Conservation (phyloP, 768 basidiomycete genomes). For the Termitomyces sp. region DNA sequence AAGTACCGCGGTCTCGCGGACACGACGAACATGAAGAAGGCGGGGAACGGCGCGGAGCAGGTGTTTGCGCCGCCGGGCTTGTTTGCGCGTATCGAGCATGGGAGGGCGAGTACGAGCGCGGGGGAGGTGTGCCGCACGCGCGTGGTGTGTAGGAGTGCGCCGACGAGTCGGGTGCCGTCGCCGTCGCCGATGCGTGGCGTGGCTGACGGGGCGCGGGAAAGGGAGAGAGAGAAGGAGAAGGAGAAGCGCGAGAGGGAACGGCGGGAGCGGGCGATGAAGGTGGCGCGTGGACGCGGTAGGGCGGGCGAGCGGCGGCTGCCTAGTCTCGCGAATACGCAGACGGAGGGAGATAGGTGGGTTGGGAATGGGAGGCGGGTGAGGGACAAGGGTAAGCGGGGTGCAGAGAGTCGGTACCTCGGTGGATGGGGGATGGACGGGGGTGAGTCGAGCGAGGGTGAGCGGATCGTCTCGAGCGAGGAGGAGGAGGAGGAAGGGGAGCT, state of each 20-base stretch:
- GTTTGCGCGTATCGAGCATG: constrained; percentile 29
- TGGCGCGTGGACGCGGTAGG: too few relatives aligned
- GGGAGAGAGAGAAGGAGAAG: too few relatives aligned
- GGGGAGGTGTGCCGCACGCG: constrained; percentile 43
- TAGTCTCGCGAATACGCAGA: constrained; percentile 52
- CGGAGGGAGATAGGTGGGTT: constrained; percentile 56
- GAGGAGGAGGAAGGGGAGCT: constrained; percentile 42
- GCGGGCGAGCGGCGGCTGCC: constrained; percentile 33
- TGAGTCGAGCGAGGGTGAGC: constrained; percentile 25
- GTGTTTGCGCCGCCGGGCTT: constrained; percentile 28
- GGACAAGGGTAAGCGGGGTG: constrained; percentile 5
- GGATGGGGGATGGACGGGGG: constrained; percentile 30
- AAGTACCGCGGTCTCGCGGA: constrained; percentile 25
- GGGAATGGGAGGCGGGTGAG: constrained; percentile 11
- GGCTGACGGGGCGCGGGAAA: constrained; percentile 13
- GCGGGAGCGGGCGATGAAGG: constrained; percentile 13
- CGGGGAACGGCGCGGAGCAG: background rate
- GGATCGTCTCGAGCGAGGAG: too few relatives aligned
- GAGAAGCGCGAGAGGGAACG: constrained; percentile 21
- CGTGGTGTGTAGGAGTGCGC: constrained; percentile 68
- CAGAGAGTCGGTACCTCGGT: constrained; percentile 22
- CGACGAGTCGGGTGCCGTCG: constrained; percentile 57
- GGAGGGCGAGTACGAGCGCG: constrained; percentile 27
- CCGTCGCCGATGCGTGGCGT: constrained; percentile 35
- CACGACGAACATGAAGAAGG: constrained; percentile 23